Percentiles rank a stretch among this genome's conserved stretches.
These are phyloP conservation scores for Fusarium newnesense DNA, from an alignment of 2,329 filamentous ascomycete species.

Conservation along the genomic window DNA sequence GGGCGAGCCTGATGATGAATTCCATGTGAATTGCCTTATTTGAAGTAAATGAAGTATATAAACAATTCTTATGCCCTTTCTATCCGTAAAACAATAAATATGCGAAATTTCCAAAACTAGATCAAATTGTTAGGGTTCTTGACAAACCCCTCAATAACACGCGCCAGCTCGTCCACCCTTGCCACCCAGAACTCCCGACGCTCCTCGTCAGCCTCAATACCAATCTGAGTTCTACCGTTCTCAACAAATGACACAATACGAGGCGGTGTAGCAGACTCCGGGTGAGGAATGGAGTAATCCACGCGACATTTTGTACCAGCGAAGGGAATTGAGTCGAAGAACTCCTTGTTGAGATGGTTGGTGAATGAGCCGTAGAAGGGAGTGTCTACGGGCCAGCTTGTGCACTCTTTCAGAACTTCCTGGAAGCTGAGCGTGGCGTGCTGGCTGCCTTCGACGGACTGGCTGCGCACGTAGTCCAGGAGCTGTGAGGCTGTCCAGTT, in stretches of 20 bases:
- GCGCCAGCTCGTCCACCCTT: conserved; percentile 35
- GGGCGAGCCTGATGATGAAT: not conserved
- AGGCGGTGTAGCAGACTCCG: conserved; percentile 39
- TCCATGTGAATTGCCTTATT: not conserved
- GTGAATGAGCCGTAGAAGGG: conserved; percentile 43
- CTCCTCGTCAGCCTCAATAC: conserved; percentile 44
- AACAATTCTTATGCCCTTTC: not conserved
- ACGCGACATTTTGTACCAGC: conserved; percentile 42
- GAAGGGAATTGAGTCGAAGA: conserved; percentile 44
- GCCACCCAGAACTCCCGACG: conserved; percentile 43
- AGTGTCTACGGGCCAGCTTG: conserved; percentile 27
- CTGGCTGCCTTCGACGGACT: conserved; percentile 41
- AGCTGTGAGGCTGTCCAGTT: conserved; percentile 38
- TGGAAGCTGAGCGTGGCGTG: conserved; percentile 40
- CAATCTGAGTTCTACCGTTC: conserved; percentile 36
- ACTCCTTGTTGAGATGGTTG: conserved; percentile 45
- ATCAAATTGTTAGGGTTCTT: conserved; percentile 21
- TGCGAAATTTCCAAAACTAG: not conserved
- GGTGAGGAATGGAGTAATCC: conserved; percentile 42
- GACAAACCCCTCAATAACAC: conserved; percentile 31
- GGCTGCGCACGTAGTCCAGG: conserved; percentile 35
- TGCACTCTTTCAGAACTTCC: conserved; percentile 34
- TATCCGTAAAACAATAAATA: not conserved
- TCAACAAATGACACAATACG: conserved; percentile 43
- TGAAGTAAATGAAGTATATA: not conserved